Percentiles rank a stretch among this genome's conserved stretches.
Evolutionary conservation across 2,329 filamentous ascomycete genomes (phyloP).

Genomic region (Phaeosphaeriaceae sp.): DNA sequence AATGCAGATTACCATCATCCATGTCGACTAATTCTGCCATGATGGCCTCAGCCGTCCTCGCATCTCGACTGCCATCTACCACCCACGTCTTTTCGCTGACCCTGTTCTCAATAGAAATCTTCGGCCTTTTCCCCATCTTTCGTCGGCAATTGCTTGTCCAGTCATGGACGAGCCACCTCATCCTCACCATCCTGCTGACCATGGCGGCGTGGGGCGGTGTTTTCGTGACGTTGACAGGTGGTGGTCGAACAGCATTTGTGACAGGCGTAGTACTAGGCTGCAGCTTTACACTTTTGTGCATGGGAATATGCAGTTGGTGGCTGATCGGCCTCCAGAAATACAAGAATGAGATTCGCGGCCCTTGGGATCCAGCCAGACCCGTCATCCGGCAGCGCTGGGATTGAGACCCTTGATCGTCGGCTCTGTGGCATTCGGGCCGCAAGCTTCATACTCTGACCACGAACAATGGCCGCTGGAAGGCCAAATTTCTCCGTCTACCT

Average conservation of each 20-base stretch:
- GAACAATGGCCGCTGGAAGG: constrained; percentile 43
- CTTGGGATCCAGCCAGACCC: constrained; percentile 95
- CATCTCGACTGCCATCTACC: constrained; percentile 85
- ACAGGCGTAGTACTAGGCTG: constrained; percentile 79
- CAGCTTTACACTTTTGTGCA: constrained; percentile 76
- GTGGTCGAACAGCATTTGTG: constrained; percentile 65
- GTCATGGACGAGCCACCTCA: constrained; percentile 81
- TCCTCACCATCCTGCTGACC: constrained; percentile 78
- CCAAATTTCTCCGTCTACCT: constrained; percentile 30
- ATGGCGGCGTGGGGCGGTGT: constrained; percentile 82
- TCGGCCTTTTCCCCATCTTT: constrained; percentile 97
- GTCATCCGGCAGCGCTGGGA: constrained; percentile 75
- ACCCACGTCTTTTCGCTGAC: constrained; percentile 95
- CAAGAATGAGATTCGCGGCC: constrained; percentile 98
- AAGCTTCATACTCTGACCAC: constrained; percentile 35
- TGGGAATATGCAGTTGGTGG: constrained; percentile 98
- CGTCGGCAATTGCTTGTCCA: constrained; percentile 84
- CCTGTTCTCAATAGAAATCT: constrained; percentile 96
- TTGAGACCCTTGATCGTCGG: constrained; percentile 35
- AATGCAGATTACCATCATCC: constrained; percentile 71
- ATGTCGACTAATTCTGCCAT: constrained; percentile 94
- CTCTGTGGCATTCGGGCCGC: constrained; percentile 24
- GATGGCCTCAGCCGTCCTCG: constrained; percentile 94
- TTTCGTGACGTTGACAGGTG: constrained; percentile 64
- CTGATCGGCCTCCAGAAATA: constrained; percentile 96